Conservation (phyloP, 441 rosid species). For the Aleurites moluccanus region DNA sequence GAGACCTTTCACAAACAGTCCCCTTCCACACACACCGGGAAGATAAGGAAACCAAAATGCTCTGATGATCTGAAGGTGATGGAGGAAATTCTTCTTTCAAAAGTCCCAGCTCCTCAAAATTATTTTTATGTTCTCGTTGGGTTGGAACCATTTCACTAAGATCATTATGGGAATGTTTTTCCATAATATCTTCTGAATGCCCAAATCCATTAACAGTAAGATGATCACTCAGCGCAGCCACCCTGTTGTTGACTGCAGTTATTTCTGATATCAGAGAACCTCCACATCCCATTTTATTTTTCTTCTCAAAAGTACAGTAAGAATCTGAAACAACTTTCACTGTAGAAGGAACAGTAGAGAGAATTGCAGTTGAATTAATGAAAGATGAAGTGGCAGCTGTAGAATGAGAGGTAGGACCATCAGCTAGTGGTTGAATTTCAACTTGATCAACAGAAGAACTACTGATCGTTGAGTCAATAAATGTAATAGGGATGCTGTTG, state of each 20-base stretch:
- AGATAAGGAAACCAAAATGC: slow-evolving; percentile 97
- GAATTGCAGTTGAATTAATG: slow-evolving; percentile 25
- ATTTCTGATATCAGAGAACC: slow-evolving; percentile 38
- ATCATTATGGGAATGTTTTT: slow-evolving; percentile 33
- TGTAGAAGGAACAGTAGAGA: slow-evolving; percentile 32
- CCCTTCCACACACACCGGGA: slow-evolving; percentile 98
- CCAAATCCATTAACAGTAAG: slow-evolving; percentile 28
- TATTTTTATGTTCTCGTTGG: slow-evolving; percentile 43
- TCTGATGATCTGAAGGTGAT: slow-evolving; percentile 91
- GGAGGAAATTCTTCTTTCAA: slow-evolving; percentile 91
- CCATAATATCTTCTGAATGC: slow-evolving; percentile 33
- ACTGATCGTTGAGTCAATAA: slow-evolving; percentile 37
- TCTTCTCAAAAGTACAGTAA: slow-evolving; percentile 39
- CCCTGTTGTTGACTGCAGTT: slow-evolving; percentile 33
- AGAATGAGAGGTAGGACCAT: slow-evolving; percentile 45
- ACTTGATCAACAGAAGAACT: slow-evolving; percentile 39
- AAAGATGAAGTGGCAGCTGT: slow-evolving; percentile 31
- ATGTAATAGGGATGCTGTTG: slow-evolving; percentile 54
- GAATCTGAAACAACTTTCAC: slow-evolving; percentile 42
- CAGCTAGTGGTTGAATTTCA: slow-evolving; percentile 36
- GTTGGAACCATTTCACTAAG: slow-evolving; percentile 27
- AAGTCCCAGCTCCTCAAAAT: slow-evolving; percentile 46
- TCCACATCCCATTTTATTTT: slow-evolving; percentile 40
- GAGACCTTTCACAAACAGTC: slow-evolving; percentile 93
- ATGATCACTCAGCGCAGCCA: slow-evolving; percentile 32